Percentiles rank a stretch among this genome's conserved stretches.
Evolutionary conservation across 805 yeast species (phyloP).

Genomic region (Suhomyces pyralidae): DNA sequence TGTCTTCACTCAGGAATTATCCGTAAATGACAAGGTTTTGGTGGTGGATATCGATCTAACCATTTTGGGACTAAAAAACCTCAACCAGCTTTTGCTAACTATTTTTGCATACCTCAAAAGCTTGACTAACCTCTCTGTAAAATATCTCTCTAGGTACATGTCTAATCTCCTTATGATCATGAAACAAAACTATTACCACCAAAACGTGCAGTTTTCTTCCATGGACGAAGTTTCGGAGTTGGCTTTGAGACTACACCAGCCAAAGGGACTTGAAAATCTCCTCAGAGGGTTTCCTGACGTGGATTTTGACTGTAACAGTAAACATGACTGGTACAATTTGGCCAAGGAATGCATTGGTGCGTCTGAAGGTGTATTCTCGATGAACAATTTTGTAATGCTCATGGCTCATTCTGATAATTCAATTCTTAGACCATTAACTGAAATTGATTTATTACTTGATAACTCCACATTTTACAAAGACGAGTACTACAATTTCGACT

Average conservation of each 20-base stretch:
- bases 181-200: slow-evolving; percentile 39
- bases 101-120: slow-evolving; percentile 30
- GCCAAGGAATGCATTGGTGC: slow-evolving; percentile 37
- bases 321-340: slow-evolving; percentile 41
- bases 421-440: slow-evolving; percentile 4
- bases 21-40: slow-evolving; percentile 37
- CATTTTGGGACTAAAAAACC: slow-evolving; percentile 38
- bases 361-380: slow-evolving; percentile 22
- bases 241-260: slow-evolving; percentile 36
- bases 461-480: slow-evolving; percentile 23
- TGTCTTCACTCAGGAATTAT: slow-evolving; percentile 42
- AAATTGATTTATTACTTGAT: not conserved
- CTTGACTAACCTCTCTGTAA: not conserved
- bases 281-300: slow-evolving; percentile 40
- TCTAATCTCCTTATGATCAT: slow-evolving; percentile 49
- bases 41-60: slow-evolving; percentile 52
- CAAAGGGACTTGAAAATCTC: slow-evolving; percentile 34
- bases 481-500: slow-evolving; percentile 44
- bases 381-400: not conserved
- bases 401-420: not conserved
- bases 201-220: slow-evolving; percentile 33
- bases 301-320: slow-evolving; percentile 31
- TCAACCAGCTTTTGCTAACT: slow-evolving; percentile 29
- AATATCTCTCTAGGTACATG: slow-evolving; percentile 38
- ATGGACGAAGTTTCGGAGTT: slow-evolving; percentile 48